Percentiles rank a stretch among this genome's conserved stretches.
Evolutionary conservation across 2,329 filamentous ascomycete species (phyloP).

Genomic region (Elsinoe arachidis): DNA sequence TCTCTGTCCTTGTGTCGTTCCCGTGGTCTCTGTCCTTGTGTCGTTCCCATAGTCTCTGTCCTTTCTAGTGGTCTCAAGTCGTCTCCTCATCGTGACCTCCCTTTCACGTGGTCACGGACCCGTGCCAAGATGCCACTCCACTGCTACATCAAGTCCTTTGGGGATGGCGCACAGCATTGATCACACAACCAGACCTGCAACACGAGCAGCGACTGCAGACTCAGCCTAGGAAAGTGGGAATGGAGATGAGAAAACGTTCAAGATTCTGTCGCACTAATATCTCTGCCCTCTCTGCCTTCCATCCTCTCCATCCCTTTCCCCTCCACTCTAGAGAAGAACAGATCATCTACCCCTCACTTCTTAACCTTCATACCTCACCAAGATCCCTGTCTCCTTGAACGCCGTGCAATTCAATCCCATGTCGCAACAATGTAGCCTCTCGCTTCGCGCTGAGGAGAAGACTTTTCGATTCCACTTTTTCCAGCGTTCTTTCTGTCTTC

Average conservation of each 20-base stretch:
- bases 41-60: too few relatives aligned
- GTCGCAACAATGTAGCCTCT: not conserved
- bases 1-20: too few relatives aligned
- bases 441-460: constrained; percentile 9
- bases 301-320: not conserved
- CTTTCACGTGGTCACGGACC: too few relatives aligned
- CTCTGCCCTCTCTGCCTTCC: not conserved
- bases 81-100: too few relatives aligned
- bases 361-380: not conserved
- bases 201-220: not conserved
- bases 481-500: not conserved
- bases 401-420: not conserved
- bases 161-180: too few relatives aligned
- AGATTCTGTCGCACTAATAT: constrained; percentile 11
- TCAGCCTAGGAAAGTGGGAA: too few relatives aligned
- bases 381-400: not conserved
- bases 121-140: too few relatives aligned
- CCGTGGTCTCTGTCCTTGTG: too few relatives aligned
- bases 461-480: not conserved
- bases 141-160: too few relatives aligned
- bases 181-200: not conserved
- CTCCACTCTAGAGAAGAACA: not conserved
- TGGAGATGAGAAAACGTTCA: not conserved
- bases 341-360: too few relatives aligned
- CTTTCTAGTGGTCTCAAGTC: too few relatives aligned